phyloP scores from a whole-genome alignment of 306 rosid genomes.

The Canavalia gladiata region DNA sequence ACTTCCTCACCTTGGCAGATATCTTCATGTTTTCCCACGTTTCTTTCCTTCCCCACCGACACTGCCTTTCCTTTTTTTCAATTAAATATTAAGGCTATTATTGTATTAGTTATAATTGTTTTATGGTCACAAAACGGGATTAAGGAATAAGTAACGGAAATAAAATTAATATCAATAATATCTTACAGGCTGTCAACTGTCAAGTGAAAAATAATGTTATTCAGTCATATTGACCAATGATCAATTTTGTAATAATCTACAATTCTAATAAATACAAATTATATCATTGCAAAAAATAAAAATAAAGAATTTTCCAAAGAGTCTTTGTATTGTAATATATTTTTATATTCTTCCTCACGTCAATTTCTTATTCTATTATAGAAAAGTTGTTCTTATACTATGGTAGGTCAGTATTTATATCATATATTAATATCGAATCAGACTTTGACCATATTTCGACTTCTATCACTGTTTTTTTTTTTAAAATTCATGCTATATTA shows the following conservation, averaged over 20 bases:
- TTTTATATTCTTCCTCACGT: neutral
- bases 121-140: neutral
- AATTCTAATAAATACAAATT: neutral
- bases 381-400: neutral
- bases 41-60: slow-evolving; percentile 43
- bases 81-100: neutral
- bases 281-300: neutral
- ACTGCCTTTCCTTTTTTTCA: neutral
- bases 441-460: neutral
- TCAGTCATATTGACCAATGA: neutral
- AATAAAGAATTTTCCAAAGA: neutral
- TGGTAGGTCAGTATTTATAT: neutral
- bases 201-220: neutral
- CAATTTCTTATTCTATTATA: neutral
- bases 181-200: slow-evolving; percentile 44
- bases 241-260: slow-evolving; percentile 1
- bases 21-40: slow-evolving; percentile 24
- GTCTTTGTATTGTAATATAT: neutral
- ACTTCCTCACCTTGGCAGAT: neutral
- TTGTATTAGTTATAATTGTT: neutral
- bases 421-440: neutral
- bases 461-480: neutral
- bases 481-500: neutral
- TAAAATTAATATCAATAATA: neutral
- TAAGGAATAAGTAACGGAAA: neutral